phyloP scores from a whole-genome alignment of 495 filamentous ascomycete genomes.

The Tricharina praecox region DNA sequence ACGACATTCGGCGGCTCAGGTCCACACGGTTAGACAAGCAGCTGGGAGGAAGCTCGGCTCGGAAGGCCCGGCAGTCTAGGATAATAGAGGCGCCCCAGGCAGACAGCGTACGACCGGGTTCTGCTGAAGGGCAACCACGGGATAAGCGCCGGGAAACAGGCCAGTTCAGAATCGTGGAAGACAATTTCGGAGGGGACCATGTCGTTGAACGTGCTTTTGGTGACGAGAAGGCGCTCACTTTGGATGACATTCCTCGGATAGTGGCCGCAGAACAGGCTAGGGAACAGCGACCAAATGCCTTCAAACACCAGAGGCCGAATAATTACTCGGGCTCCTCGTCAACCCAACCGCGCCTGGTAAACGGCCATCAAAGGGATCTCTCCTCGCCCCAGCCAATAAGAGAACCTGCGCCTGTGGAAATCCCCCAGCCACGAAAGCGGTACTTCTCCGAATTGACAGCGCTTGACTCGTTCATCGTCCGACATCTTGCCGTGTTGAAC shows the following conservation, averaged over 20 bases:
- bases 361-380: constrained; percentile 50
- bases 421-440: constrained; percentile 38
- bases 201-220: constrained; percentile 62
- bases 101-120: constrained; percentile 57
- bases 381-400: constrained; percentile 46
- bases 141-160: constrained; percentile 25
- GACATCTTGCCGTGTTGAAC: constrained; percentile 82
- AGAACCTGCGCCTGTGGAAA: constrained; percentile 29
- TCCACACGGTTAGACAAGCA: constrained; percentile 90
- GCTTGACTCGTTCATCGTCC: constrained; percentile 91
- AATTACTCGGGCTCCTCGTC: constrained; percentile 45
- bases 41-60: constrained; percentile 65
- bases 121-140: constrained; percentile 33
- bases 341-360: constrained; percentile 47
- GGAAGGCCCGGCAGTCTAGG: constrained; percentile 72
- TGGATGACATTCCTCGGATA: constrained; percentile 96
- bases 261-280: constrained; percentile 88
- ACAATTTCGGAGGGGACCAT: constrained; percentile 57
- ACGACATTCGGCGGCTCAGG: constrained; percentile 76
- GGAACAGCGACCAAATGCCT: constrained; percentile 76
- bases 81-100: constrained; percentile 87
- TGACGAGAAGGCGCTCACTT: constrained; percentile 74
- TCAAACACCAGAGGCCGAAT: constrained; percentile 55
- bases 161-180: constrained; percentile 64
- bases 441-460: constrained; percentile 96